These are phyloP conservation scores for Sporothrix inflata DNA, from an alignment of 2,329 filamentous ascomycete genomes.

Conservation along the genomic window DNA sequence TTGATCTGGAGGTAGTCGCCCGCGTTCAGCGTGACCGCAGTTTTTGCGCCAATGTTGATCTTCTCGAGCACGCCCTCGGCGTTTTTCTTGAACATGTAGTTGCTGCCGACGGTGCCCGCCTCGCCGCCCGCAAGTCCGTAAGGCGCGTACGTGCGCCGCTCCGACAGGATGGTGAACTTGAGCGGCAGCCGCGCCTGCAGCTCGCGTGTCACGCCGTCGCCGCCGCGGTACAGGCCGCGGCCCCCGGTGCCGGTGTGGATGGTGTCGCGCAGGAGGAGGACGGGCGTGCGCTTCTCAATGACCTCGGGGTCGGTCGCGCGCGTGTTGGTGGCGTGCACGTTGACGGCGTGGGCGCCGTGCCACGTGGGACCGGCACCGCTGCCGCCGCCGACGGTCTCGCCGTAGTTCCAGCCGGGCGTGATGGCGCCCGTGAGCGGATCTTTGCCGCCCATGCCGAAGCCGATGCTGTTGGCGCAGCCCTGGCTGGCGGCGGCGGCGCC, in stretches of 20 bases:
- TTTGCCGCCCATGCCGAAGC: too few relatives aligned
- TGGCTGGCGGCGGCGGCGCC: slow-evolving; percentile 46
- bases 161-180: slow-evolving; percentile 76
- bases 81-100: slow-evolving; percentile 73
- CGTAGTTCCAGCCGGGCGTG: slow-evolving; percentile 63
- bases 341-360: slow-evolving; percentile 74
- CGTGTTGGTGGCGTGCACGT: slow-evolving; percentile 77
- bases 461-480: too few relatives aligned
- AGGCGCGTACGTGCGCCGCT: slow-evolving; percentile 73
- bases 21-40: slow-evolving; percentile 64
- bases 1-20: slow-evolving; percentile 66
- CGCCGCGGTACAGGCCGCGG: slow-evolving; percentile 51
- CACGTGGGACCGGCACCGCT: slow-evolving; percentile 72
- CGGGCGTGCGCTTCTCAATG: slow-evolving; percentile 75
- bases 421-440: slow-evolving; percentile 68
- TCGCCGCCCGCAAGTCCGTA: slow-evolving; percentile 84
- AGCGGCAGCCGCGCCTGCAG: slow-evolving; percentile 80
- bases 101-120: slow-evolving; percentile 76
- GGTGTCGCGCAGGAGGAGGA: slow-evolving; percentile 68
- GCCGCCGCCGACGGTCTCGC: slow-evolving; percentile 79
- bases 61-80: slow-evolving; percentile 40
- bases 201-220: slow-evolving; percentile 68
- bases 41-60: slow-evolving; percentile 74
- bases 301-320: slow-evolving; percentile 80
- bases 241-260: slow-evolving; percentile 55